Evolutionary conservation across 768 basidiomycete genomes (phyloP), one percentile per base, ranked within the genome.

Genomic region (Gelatoporia subvermispora): DNA sequence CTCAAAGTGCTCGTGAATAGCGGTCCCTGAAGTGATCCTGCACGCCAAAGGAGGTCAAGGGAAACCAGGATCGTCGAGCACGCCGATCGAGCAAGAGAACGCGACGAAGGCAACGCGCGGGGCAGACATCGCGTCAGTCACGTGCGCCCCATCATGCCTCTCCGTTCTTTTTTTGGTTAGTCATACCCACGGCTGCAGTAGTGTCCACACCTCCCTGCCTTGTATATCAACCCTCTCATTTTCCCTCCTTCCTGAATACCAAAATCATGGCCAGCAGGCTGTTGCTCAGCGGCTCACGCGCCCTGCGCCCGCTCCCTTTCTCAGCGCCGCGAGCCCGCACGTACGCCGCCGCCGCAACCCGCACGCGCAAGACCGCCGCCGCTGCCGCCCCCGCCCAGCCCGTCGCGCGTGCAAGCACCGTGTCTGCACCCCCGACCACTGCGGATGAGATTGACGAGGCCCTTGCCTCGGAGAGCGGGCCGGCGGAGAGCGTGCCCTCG

Each of bases 361-460:
- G 11, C 46, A 50, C 9, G 23, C 52, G 3, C 49, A 46, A 18
- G 55, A 43, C 18, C 17, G 36, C 35, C 47, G 38, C 9, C 47
- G 45, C 40, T 35, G 38, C 44, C 45, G 7, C 31, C 51, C 20
- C 51, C 57, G 36, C 53, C 47, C 21, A 49, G 8, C 56, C 63
- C 1, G 50, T 60, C 15, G 49, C 61, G 22, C 64, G 60, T 38
- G 65, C 65, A 13, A 73, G 65, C 44, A 65, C 70, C 16, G 55
- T 52, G 13, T 51, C 55, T 50, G 56, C 57, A 31, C 60, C 44
- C 35, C 56, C 62, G 40, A 52, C 53, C 44, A 54, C 61, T 10
- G 51, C 59, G 23, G 53, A 55, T 16, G 56, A 55, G n/a, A 45
- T 54, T 8, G 60, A 61, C 31, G 18, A 45, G 34, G 45, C 25